phyloP scores from a whole-genome alignment of 208 protist genomes.

The Wallacemonas sp. region DNA sequence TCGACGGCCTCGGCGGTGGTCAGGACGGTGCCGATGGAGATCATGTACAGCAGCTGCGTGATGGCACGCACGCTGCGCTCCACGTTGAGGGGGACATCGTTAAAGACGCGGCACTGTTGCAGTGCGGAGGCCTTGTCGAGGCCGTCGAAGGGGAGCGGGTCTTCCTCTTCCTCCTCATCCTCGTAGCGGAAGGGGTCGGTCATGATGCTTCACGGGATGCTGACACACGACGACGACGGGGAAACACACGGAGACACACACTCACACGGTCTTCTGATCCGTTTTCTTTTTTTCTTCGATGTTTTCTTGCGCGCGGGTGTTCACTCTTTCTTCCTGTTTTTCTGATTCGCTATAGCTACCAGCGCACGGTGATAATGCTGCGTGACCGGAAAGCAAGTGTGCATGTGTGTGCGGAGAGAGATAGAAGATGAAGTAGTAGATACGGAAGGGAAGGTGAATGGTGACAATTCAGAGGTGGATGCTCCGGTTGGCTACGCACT shows the following conservation, averaged over 20 bases:
- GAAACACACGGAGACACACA: too few species aligned
- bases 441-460: too few species aligned
- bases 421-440: too few species aligned
- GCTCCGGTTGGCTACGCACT: too few species aligned
- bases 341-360: too few species aligned
- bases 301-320: too few species aligned
- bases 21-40: slow-evolving; percentile 93
- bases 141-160: slow-evolving; percentile 88
- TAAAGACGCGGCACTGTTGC: slow-evolving; percentile 96
- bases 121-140: slow-evolving; percentile 95
- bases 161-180: slow-evolving; percentile 83
- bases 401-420: too few species aligned
- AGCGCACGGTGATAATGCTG: too few species aligned
- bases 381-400: too few species aligned
- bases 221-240: background rate
- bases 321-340: too few species aligned
- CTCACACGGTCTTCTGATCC: slow-evolving; percentile 11
- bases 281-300: slow-evolving; percentile 18
- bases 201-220: background rate
- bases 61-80: slow-evolving; percentile 89
- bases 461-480: too few species aligned
- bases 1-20: slow-evolving; percentile 95
- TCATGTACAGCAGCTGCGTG: slow-evolving; percentile 96
- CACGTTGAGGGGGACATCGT: slow-evolving; percentile 89
- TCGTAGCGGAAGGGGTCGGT: slow-evolving; percentile 15